A percentile compares a stretch with the other conserved stretches of the same genome.
phyloP scores from a whole-genome alignment of 768 basidiomycete species.

The Xanthoconium purpureum region DNA sequence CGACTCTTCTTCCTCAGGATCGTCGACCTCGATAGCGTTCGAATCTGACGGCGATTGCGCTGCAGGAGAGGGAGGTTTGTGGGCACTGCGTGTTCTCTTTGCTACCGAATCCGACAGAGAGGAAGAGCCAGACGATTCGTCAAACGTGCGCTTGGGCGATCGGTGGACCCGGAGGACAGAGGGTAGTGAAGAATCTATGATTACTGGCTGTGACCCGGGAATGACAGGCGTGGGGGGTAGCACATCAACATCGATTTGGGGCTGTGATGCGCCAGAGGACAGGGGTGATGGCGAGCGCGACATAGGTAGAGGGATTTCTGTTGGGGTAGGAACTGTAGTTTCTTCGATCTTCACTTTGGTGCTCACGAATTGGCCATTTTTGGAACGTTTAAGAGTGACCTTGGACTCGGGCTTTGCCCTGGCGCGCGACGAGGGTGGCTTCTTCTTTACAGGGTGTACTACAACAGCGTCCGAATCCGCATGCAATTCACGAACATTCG shows the following conservation, averaged over 20 bases:
- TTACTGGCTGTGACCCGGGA: constrained; percentile 5
- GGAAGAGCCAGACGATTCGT: constrained; percentile 51
- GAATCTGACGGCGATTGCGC: constrained; percentile 13
- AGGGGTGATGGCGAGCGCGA: constrained; percentile 39
- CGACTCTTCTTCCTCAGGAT: constrained; percentile 30
- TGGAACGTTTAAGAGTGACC: constrained; percentile 13
- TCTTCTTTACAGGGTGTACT: constrained; percentile 36
- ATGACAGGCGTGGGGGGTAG: constrained; percentile 27
- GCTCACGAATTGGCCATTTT: constrained; percentile 23
- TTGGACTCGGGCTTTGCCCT: constrained; percentile 28
- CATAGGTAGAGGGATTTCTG: constrained; percentile 36
- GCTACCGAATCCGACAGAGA: constrained; percentile 33
- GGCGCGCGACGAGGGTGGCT: constrained; percentile 30
- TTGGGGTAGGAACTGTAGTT: constrained; percentile 21
- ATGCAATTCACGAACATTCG: constrained; percentile 54
- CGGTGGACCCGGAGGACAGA: constrained; percentile 37
- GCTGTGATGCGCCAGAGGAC: constrained; percentile 23
- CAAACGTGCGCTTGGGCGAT: constrained; percentile 59
- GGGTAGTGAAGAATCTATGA: constrained; percentile 11
- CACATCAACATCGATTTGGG: constrained; percentile 28
- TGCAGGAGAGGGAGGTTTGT: constrained; percentile 21
- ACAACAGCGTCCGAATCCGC: constrained; percentile 31
- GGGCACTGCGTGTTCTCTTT: constrained; percentile 34
- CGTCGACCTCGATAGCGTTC: constrained; percentile 26
- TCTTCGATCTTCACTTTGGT: constrained; percentile 24